A percentile compares a stretch with the other conserved stretches of the same genome.
These are phyloP conservation scores for Glycine latifolia DNA, from an alignment of 306 rosid genomes.

Conservation along the genomic window DNA sequence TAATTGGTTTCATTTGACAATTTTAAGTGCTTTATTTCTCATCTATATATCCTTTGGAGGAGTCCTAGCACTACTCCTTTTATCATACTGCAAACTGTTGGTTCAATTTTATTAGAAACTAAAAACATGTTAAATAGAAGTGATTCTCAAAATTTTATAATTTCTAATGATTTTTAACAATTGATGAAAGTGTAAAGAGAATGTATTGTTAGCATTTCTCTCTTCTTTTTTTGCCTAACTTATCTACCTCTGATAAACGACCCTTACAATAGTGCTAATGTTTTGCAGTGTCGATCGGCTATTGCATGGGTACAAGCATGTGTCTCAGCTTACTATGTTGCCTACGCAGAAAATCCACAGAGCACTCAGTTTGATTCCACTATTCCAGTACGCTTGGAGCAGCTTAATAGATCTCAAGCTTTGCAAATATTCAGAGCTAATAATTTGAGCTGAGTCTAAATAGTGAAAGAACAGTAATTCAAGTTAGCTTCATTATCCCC, in stretches of 20 bases:
- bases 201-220: too few species aligned
- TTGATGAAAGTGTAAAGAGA: too few species aligned
- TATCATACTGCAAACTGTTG: too few species aligned
- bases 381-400: slow-evolving; percentile 62
- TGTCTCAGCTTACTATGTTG: slow-evolving; percentile 79
- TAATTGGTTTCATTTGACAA: slow-evolving; percentile 1
- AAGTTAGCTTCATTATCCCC: background rate
- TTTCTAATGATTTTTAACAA: too few species aligned
- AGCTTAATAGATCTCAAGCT: slow-evolving; percentile 62
- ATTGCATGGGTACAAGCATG: slow-evolving; percentile 92
- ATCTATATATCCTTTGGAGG: background rate
- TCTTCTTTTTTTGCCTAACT: too few species aligned
- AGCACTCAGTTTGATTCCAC: slow-evolving; percentile 58
- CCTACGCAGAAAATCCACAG: slow-evolving; percentile 67
- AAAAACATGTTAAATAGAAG: too few species aligned
- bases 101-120: too few species aligned
- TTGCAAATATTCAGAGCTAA: slow-evolving; percentile 36
- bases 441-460: slow-evolving; percentile 29
- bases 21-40: slow-evolving; percentile 15
- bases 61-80: too few species aligned
- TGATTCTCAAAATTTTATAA: too few species aligned
- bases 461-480: slow-evolving; percentile 8
- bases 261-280: slow-evolving; percentile 36
- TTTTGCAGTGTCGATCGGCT: slow-evolving; percentile 69
- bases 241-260: too few species aligned